phyloP scores from a whole-genome alignment of 1,284 basidiomycete genomes.

The Cryptococcus hybrid region DNA sequence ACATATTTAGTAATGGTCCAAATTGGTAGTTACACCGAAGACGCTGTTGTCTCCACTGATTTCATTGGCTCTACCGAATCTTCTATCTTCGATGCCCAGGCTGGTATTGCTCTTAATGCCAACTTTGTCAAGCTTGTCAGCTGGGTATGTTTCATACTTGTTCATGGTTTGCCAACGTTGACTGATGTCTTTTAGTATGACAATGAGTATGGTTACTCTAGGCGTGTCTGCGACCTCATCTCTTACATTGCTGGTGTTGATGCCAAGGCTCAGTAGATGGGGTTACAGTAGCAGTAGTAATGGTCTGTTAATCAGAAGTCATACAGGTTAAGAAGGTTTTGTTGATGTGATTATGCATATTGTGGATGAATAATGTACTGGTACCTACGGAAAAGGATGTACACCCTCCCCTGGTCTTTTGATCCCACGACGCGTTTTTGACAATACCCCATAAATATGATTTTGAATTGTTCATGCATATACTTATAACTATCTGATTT shows the following conservation, averaged over 20 bases:
- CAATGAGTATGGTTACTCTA: constrained; percentile 75
- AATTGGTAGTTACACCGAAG: constrained; percentile 74
- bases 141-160: constrained; percentile 57
- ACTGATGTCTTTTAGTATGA: constrained; percentile 66
- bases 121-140: constrained; percentile 95
- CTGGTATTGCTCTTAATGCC: constrained; percentile 88
- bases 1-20: background rate
- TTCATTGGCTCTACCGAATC: constrained; percentile 78
- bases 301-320: too few relatives aligned
- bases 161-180: background rate
- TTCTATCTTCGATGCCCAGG: constrained; percentile 88
- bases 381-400: too few relatives aligned
- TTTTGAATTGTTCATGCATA: too few relatives aligned
- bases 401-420: too few relatives aligned
- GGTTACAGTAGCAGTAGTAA: too few relatives aligned
- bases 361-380: too few relatives aligned
- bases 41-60: constrained; percentile 91
- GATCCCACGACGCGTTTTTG: too few relatives aligned
- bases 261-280: constrained; percentile 31
- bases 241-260: constrained; percentile 78
- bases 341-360: too few relatives aligned
- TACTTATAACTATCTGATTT: too few relatives aligned
- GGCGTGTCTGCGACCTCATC: constrained; percentile 88
- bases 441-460: too few relatives aligned
- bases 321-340: too few relatives aligned